phyloP scores from a whole-genome alignment of 2,329 filamentous ascomycete species.

The Gnomoniopsis sp. region DNA sequence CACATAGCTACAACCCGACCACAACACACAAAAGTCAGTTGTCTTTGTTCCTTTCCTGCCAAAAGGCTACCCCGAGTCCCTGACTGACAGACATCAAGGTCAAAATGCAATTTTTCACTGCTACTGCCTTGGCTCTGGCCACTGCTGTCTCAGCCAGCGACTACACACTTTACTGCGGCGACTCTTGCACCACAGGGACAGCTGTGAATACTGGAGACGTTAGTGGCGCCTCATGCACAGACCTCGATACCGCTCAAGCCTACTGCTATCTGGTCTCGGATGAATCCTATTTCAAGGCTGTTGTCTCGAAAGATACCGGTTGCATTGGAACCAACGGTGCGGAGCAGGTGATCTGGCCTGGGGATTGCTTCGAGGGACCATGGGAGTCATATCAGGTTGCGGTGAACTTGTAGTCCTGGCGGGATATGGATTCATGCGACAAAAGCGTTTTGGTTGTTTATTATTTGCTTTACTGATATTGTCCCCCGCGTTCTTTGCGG shows the following conservation, averaged over 20 bases:
- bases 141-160: constrained; percentile 1
- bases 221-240: constrained; percentile 5
- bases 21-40: neutral
- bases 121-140: constrained; percentile 7
- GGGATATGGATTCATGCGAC: neutral
- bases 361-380: neutral
- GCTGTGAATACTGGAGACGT: neutral
- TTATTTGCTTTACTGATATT: no score
- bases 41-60: neutral
- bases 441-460: neutral
- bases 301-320: neutral
- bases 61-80: neutral
- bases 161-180: constrained; percentile 15
- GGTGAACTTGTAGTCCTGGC: constrained; percentile 5
- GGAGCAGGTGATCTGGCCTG: neutral
- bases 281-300: constrained; percentile 4
- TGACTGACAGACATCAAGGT: neutral
- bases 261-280: constrained; percentile 13
- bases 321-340: neutral
- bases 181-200: constrained; percentile 6
- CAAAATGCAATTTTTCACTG: constrained; percentile 6
- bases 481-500: no score
- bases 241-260: constrained; percentile 3
- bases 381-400: constrained; percentile 6
- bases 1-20: neutral